These are phyloP conservation scores for Irpex sp. DNA, from an alignment of 1,284 basidiomycete species.

Conservation along the genomic window DNA sequence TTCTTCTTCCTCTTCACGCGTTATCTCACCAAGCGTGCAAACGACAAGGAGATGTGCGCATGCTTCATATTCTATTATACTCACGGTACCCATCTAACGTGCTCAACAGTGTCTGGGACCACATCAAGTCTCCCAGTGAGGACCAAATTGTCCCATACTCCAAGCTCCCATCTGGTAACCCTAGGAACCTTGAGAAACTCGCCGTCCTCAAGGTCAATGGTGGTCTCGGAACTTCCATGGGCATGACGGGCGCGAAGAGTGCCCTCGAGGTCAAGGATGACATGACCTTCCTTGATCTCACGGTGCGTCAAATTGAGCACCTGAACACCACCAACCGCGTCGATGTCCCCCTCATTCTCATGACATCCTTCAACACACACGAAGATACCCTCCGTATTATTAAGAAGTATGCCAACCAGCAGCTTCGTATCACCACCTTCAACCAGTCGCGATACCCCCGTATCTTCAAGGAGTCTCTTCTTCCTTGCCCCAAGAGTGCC, in stretches of 20 bases:
- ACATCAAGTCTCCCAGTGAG: conserved; percentile 90
- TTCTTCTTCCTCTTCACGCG: conserved; percentile 99
- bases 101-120: conserved; percentile 86
- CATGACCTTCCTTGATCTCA: conserved; percentile 99
- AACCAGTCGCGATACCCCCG: conserved; percentile 99
- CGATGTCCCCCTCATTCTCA: conserved; percentile 96
- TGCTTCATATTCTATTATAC: conserved; percentile 13
- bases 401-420: conserved; percentile 99
- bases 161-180: conserved; percentile 61
- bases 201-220: conserved; percentile 99
- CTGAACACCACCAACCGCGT: conserved; percentile 70
- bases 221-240: conserved; percentile 98
- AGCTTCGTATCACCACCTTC: conserved; percentile 92
- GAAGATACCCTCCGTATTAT: conserved; percentile 97
- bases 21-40: conserved; percentile 93
- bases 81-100: conserved; percentile 13
- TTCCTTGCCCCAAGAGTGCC: conserved; percentile 85
- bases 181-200: conserved; percentile 84
- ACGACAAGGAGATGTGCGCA: conserved; percentile 89
- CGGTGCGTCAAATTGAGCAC: conserved; percentile 95
- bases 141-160: conserved; percentile 93
- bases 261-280: conserved; percentile 93
- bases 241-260: conserved; percentile 93
- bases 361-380: conserved; percentile 99
- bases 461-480: conserved; percentile 92